phyloP scores from a whole-genome alignment of 805 yeast genomes.

The Kazachstania kunashirensis region DNA sequence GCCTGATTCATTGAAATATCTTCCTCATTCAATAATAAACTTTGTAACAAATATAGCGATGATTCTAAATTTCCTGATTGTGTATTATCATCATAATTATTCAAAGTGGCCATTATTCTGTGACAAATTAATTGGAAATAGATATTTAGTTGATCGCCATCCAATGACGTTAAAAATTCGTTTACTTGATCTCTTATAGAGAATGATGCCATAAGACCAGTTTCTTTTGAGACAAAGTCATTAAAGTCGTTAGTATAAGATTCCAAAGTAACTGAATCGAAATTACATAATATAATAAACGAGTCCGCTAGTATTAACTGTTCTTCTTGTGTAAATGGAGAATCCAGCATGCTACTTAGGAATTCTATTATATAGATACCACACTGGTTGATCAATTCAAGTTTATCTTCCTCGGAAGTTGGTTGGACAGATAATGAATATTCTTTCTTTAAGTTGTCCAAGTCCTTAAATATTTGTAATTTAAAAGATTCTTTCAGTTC shows the following conservation, averaged over 20 bases:
- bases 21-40: conserved; percentile 15
- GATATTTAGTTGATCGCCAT: conserved; percentile 13
- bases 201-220: conserved; percentile 51
- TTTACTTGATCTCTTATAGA: conserved; percentile 52
- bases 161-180: conserved; percentile 46
- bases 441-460: conserved; percentile 5
- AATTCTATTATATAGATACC: conserved; percentile 18
- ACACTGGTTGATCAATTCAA: conserved; percentile 12
- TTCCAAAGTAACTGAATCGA: conserved; percentile 37
- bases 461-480: conserved; percentile 10
- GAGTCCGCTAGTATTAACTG: conserved; percentile 16
- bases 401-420: neutral
- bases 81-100: neutral
- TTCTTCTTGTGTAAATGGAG: conserved; percentile 7
- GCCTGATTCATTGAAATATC: conserved; percentile 1
- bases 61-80: conserved; percentile 14
- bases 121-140: conserved; percentile 5
- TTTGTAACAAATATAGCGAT: conserved; percentile 16
- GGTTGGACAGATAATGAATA: neutral
- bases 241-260: conserved; percentile 56
- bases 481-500: conserved; percentile 7
- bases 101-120: neutral
- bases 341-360: conserved; percentile 11
- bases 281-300: conserved; percentile 32
- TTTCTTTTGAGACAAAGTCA: conserved; percentile 58